Percentiles rank a stretch among this genome's conserved stretches.
Evolutionary conservation across 129 eudicot genomes (phyloP).

Genomic region (Helichrysum umbraculigerum): DNA sequence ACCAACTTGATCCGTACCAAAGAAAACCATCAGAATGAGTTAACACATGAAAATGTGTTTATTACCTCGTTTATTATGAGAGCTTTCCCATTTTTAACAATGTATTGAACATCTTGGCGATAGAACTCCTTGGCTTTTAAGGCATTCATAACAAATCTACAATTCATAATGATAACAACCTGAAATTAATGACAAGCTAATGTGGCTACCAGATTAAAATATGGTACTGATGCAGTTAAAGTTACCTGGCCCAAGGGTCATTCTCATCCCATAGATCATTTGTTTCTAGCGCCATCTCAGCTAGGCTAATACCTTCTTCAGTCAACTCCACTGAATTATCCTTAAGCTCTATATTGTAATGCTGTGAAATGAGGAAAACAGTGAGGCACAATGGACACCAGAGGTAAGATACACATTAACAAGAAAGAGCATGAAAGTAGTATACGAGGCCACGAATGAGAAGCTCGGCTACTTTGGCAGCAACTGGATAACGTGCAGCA

Average conservation of each 20-base stretch:
- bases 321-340: slow-evolving; percentile 95
- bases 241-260: slow-evolving; percentile 99
- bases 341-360: slow-evolving; percentile 87
- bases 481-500: slow-evolving; percentile 97
- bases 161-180: slow-evolving; percentile 19
- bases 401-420: slow-evolving; percentile 1
- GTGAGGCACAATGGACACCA: neutral
- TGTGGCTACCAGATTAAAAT: neutral
- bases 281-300: slow-evolving; percentile 97
- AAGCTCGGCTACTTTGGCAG: slow-evolving; percentile 98
- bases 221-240: neutral
- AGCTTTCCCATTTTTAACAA: slow-evolving; percentile 88
- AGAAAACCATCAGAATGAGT: slow-evolving; percentile 10
- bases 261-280: slow-evolving; percentile 95
- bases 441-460: slow-evolving; percentile 70
- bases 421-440: slow-evolving; percentile 13
- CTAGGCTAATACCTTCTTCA: slow-evolving; percentile 81
- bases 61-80: slow-evolving; percentile 86
- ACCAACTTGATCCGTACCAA: slow-evolving; percentile 9
- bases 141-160: slow-evolving; percentile 95
- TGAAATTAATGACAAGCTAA: slow-evolving; percentile 8
- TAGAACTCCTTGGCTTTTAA: slow-evolving; percentile 97
- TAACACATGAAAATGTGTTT: slow-evolving; percentile 5
- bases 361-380: slow-evolving; percentile 45
- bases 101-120: slow-evolving; percentile 90